Percentiles rank a stretch among this genome's conserved stretches.
These are phyloP conservation scores for Miamiensis avidus DNA, from an alignment of 169 alveolate genomes.

Conservation along the genomic window DNA sequence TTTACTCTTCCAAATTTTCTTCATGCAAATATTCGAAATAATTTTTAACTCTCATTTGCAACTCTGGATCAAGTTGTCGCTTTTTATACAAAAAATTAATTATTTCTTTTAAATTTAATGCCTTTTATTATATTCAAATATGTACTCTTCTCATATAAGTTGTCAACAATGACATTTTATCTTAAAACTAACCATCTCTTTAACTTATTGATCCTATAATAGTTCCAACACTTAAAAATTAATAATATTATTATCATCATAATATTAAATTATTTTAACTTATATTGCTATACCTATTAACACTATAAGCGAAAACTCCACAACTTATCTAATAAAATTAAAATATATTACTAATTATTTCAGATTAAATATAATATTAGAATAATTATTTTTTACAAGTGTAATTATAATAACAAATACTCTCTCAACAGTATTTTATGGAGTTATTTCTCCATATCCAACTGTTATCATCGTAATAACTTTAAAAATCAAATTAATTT, in stretches of 20 bases:
- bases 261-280: too few species aligned
- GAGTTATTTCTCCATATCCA: constrained; percentile 23
- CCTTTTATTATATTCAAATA: too few species aligned
- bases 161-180: constrained; percentile 9
- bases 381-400: too few species aligned
- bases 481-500: too few species aligned
- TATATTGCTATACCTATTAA: too few species aligned
- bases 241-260: too few species aligned
- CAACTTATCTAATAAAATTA: too few species aligned
- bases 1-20: constrained; percentile 18
- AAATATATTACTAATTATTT: too few species aligned
- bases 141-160: constrained; percentile 12
- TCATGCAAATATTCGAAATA: constrained; percentile 25
- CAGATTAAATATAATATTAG: too few species aligned
- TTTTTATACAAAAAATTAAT: too few species aligned
- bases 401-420: constrained; percentile 12
- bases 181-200: neutral
- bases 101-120: too few species aligned
- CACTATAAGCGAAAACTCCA: constrained; percentile 29
- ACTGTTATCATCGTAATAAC: constrained; percentile 28
- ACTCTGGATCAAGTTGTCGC: constrained; percentile 8
- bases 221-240: constrained; percentile 12
- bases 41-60: constrained; percentile 22
- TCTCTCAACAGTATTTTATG: constrained; percentile 1
- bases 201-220: neutral